Percentiles rank a stretch among this genome's conserved stretches.
phyloP scores from a whole-genome alignment of 2,329 filamentous ascomycete genomes.

The Apiospora hydei region DNA sequence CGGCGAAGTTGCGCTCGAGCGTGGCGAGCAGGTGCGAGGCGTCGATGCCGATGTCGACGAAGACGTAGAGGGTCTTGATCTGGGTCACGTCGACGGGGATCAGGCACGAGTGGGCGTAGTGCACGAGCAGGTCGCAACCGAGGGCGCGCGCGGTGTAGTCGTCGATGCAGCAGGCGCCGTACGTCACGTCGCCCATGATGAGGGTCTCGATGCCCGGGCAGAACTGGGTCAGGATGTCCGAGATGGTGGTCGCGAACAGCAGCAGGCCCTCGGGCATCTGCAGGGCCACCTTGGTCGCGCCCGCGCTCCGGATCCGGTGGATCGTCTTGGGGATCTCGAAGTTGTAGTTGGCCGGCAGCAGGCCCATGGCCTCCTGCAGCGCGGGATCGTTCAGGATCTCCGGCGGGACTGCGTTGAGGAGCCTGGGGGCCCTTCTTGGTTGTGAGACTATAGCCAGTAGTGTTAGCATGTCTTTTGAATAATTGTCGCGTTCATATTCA shows the following conservation, averaged over 20 bases:
- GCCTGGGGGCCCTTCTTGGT: slow-evolving; percentile 75
- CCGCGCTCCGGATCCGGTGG: slow-evolving; percentile 83
- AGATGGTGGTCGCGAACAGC: slow-evolving; percentile 95
- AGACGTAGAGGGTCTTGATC: slow-evolving; percentile 97
- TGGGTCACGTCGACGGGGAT: slow-evolving; percentile 96
- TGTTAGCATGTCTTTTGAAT: neutral
- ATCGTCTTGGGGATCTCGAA: slow-evolving; percentile 99
- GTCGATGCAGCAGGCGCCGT: slow-evolving; percentile 98
- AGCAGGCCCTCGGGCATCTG: slow-evolving; percentile 97
- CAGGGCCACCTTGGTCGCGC: slow-evolving; percentile 84
- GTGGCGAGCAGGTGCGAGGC: slow-evolving; percentile 85
- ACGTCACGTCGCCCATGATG: slow-evolving; percentile 99
- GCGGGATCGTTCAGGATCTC: slow-evolving; percentile 86
- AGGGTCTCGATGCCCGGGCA: slow-evolving; percentile 90
- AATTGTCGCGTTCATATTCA: neutral
- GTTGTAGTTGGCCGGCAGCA: slow-evolving; percentile 95
- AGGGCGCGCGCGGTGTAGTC: slow-evolving; percentile 95
- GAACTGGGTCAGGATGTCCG: slow-evolving; percentile 94
- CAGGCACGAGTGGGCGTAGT: slow-evolving; percentile 96
- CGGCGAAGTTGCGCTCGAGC: slow-evolving; percentile 84
- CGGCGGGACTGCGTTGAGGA: slow-evolving; percentile 89
- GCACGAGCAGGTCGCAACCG: slow-evolving; percentile 91
- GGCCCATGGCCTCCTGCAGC: slow-evolving; percentile 84
- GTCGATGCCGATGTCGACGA: slow-evolving; percentile 97
- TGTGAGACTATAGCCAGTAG: slow-evolving; percentile 64